Conservation (phyloP, 768 basidiomycete genomes). For the Chlorophyllum brunneum region DNA sequence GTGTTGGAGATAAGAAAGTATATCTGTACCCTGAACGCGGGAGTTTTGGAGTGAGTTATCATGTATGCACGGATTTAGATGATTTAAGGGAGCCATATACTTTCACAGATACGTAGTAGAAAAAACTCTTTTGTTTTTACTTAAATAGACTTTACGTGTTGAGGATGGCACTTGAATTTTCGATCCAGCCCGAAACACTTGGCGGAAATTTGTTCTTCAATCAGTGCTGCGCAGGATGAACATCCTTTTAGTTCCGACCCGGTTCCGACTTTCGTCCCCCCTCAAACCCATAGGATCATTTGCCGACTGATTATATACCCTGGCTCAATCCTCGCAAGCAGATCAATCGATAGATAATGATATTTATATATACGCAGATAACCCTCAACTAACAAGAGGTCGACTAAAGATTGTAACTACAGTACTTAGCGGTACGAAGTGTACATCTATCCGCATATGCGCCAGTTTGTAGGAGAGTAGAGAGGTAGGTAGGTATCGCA, state of each 20-base stretch:
- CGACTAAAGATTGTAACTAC: neutral
- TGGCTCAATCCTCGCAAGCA: no score
- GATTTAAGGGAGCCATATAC: conserved; percentile 8
- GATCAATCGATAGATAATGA: neutral
- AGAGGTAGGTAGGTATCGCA: neutral
- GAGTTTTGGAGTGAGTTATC: conserved; percentile 1
- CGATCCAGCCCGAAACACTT: no score
- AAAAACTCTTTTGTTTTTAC: neutral
- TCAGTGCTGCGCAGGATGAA: no score
- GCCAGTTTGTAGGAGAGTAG: neutral
- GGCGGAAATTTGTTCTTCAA: no score
- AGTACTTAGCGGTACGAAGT: neutral
- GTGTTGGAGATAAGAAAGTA: neutral
- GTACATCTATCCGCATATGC: neutral
- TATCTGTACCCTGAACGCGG: conserved; percentile 7
- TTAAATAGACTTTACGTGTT: no score
- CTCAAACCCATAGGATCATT: no score
- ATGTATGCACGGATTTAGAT: neutral
- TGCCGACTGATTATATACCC: no score
- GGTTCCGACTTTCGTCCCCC: no score
- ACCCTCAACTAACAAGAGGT: neutral
- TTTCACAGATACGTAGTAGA: neutral
- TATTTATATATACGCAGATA: neutral
- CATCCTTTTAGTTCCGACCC: no score
- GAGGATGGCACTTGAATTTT: no score